A percentile compares a stretch with the other conserved stretches of the same genome.
Evolutionary conservation across 139 green algal species (phyloP).

Genomic region (Haematococcus lacustris): DNA sequence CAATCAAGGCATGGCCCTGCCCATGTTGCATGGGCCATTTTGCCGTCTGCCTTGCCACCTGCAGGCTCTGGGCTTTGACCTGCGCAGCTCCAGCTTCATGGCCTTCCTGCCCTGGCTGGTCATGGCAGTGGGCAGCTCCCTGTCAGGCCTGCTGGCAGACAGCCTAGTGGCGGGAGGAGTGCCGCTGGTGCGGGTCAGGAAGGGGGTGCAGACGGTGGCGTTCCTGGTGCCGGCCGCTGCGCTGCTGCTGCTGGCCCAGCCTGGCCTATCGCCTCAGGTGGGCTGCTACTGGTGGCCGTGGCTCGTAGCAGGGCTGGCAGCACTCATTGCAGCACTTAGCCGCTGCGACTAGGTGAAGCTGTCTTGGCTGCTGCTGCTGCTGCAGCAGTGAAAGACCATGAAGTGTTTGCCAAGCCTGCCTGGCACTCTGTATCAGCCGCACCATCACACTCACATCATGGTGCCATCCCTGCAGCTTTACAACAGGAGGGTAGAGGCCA

Average conservation of each 20-base stretch:
- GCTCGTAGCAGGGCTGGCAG: too few species aligned
- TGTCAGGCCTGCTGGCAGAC: constrained; percentile 67
- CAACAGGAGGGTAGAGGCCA: too few species aligned
- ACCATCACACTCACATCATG: too few species aligned
- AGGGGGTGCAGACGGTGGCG: constrained; percentile 62
- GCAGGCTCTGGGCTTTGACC: constrained; percentile 60
- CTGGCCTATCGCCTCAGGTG: constrained; percentile 18
- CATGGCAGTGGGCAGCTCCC: constrained; percentile 64
- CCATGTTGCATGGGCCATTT: too few species aligned
- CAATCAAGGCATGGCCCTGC: too few species aligned
- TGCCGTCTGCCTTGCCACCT: neutral
- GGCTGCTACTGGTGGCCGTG: neutral
- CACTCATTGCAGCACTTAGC: too few species aligned
- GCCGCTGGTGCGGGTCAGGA: constrained; percentile 48
- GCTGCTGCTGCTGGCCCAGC: constrained; percentile 47
- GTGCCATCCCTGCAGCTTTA: too few species aligned
- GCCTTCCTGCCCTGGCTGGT: constrained; percentile 84
- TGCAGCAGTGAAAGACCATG: too few species aligned
- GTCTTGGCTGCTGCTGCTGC: too few species aligned
- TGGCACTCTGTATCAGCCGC: too few species aligned
- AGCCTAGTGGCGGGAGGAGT: constrained; percentile 42
- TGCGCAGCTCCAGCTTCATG: constrained; percentile 57
- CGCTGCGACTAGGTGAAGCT: too few species aligned
- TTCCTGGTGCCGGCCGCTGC: constrained; percentile 71
- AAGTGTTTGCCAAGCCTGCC: too few species aligned